Evolutionary conservation across 768 basidiomycete species (phyloP).

Genomic region (Pholiota molesta): DNA sequence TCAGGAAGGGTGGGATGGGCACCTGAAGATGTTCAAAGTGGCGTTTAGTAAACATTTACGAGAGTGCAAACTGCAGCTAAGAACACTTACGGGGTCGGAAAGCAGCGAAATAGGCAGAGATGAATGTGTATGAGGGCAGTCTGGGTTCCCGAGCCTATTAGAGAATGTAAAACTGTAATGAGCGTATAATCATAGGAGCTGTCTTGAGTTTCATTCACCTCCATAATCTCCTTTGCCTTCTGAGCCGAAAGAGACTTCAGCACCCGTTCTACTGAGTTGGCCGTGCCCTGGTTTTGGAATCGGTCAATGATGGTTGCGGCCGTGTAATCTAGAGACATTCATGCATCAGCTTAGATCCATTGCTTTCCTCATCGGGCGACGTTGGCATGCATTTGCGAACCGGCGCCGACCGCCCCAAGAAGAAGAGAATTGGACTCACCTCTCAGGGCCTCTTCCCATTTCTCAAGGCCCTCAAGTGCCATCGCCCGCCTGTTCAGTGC

Average conservation of each 20-base stretch:
- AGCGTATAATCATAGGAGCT: neutral
- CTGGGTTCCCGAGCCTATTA: slow-evolving; percentile 63
- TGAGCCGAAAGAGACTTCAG: slow-evolving; percentile 78
- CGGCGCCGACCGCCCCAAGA: neutral
- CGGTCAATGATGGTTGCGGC: slow-evolving; percentile 95
- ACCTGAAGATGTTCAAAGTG: slow-evolving; percentile 41
- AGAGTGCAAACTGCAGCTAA: neutral
- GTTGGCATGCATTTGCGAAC: neutral
- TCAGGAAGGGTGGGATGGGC: slow-evolving; percentile 74
- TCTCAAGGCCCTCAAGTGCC: slow-evolving; percentile 78
- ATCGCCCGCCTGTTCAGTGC: slow-evolving; percentile 88
- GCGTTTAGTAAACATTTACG: neutral
- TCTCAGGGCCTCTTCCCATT: slow-evolving; percentile 76
- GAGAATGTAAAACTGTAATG: slow-evolving; percentile 22
- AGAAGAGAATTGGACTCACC: slow-evolving; percentile 46
- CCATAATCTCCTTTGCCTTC: slow-evolving; percentile 73
- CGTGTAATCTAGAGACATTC: slow-evolving; percentile 72
- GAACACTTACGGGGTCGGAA: slow-evolving; percentile 80
- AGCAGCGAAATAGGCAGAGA: slow-evolving; percentile 94
- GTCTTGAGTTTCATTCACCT: slow-evolving; percentile 42
- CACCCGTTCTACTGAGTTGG: slow-evolving; percentile 88
- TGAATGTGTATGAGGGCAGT: slow-evolving; percentile 89
- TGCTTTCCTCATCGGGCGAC: neutral
- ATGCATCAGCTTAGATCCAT: neutral
- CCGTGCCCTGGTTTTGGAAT: slow-evolving; percentile 82